Evolutionary conservation across 345 rosid genomes (phyloP).

Genomic region (Eucalyptus lansdowneana): DNA sequence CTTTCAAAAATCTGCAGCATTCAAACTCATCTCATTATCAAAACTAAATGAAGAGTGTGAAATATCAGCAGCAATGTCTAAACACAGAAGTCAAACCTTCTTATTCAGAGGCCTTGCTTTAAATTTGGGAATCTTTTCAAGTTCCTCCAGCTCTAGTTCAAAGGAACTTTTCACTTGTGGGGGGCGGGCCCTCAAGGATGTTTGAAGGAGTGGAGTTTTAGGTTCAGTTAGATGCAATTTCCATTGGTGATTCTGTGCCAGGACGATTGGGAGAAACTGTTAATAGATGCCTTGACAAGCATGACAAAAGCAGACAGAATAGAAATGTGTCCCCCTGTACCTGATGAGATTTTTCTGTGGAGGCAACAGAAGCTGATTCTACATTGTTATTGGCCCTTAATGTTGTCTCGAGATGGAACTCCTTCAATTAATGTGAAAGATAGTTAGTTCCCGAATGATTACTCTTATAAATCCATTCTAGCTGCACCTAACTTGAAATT

Average conservation of each 20-base stretch:
- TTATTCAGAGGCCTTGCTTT: constrained; percentile 93
- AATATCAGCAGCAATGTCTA: background rate
- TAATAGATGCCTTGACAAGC: background rate
- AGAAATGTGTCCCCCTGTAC: constrained; percentile 11
- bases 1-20: constrained; percentile 78
- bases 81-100: constrained; percentile 38
- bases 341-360: constrained; percentile 63
- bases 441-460: background rate
- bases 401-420: constrained; percentile 79
- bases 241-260: constrained; percentile 39
- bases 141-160: constrained; percentile 83
- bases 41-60: background rate
- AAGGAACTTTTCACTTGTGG: constrained; percentile 56
- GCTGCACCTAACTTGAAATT: background rate
- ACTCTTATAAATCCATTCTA: background rate
- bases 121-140: constrained; percentile 84
- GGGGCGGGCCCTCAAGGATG: constrained; percentile 88
- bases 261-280: background rate
- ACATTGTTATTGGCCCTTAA: constrained; percentile 70
- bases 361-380: constrained; percentile 73
- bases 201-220: constrained; percentile 67
- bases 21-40: background rate
- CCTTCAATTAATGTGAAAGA: constrained; percentile 27
- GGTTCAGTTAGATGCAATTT: constrained; percentile 70
- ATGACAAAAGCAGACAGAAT: background rate